phyloP scores from a whole-genome alignment of 2,329 filamentous ascomycete genomes.

The Aspergillus japonicus region DNA sequence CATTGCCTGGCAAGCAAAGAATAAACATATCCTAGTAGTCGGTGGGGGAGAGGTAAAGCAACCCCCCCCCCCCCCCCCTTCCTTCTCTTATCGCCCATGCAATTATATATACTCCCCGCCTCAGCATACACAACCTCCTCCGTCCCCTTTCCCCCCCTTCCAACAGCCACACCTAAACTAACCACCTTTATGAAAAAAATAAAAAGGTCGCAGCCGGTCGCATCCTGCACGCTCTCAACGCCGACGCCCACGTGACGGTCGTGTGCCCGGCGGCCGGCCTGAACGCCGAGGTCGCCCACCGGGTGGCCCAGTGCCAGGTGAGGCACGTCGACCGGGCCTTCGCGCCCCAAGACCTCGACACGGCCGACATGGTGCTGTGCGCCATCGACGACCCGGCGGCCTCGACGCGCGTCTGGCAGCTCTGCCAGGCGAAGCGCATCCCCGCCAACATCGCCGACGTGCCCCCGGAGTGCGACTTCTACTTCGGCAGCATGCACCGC shows the following conservation, averaged over 20 bases:
- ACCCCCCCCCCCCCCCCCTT: neutral
- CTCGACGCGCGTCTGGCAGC: slow-evolving; percentile 87
- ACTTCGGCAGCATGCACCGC: slow-evolving; percentile 93
- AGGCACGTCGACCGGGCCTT: slow-evolving; percentile 80
- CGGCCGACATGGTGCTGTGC: slow-evolving; percentile 81
- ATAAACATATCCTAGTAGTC: slow-evolving; percentile 86
- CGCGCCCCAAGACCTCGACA: slow-evolving; percentile 80
- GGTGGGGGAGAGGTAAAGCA: slow-evolving; percentile 83
- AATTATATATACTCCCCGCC: slow-evolving; percentile 13
- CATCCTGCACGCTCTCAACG: slow-evolving; percentile 90
- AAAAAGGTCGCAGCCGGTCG: slow-evolving; percentile 89
- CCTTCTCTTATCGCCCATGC: slow-evolving; percentile 2
- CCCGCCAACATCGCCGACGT: slow-evolving; percentile 97
- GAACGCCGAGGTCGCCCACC: slow-evolving; percentile 83
- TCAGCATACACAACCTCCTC: neutral
- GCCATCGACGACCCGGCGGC: slow-evolving; percentile 91
- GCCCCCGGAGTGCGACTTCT: slow-evolving; percentile 95
- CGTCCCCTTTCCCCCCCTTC: too few species aligned
- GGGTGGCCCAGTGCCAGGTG: slow-evolving; percentile 72
- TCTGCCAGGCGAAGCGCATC: slow-evolving; percentile 81
- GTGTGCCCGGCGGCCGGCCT: slow-evolving; percentile 77
- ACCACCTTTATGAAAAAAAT: too few species aligned
- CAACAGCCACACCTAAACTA: neutral
- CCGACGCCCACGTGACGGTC: slow-evolving; percentile 85
- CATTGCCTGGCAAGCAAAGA: slow-evolving; percentile 90